Evolutionary conservation across 306 rosid species (phyloP), one percentile per base, ranked within the genome.

Genomic region (Rosa lucieae): DNA sequence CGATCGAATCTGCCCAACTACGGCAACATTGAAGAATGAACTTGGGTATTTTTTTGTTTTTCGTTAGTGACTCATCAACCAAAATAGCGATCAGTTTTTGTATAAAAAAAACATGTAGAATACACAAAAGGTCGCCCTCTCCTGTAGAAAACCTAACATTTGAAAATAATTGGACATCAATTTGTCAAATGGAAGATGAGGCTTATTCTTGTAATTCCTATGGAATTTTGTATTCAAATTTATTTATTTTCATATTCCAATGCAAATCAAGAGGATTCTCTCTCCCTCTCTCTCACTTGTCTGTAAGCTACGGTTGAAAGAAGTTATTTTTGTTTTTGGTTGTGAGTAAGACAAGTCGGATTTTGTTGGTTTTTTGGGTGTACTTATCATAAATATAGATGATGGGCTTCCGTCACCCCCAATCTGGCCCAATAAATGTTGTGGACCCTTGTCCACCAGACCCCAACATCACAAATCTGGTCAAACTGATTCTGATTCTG

Each of bases 181-280:
- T 69, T 76, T 81, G 80, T 81, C 76, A 78, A 86, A 66, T 67
- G 97, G 93, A 90, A 80, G 97, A 93, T 80, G 97, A 86, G 95
- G 98, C 79, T 74, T 78, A 15, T 70, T 76, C 12, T 51, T 77
- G 44, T 49, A 59, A 51, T 65, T 81, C 84, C 85, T 62, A 69
- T 78, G 83, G 75, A 79, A 81, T 73, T 82, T 84, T 82, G 73
- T 70, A 79, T 82, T 78, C 26, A 73, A 68, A 73, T 59, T 17
- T 65, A 47, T 61, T 46, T 69, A 73, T 82, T 17, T 66, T 63
- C 10, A 13, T 58, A 11, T 75, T 63, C 39, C 39, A 47, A 44
- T 63, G 69, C 79, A 72, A 84, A 26, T 55, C 37, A 58, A 55
- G 20, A 12, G 55, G 77, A 52, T 52, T 77, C 48, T 74, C n/a